Conservation (phyloP, 106 monocot species). For the Dendrobium chrysotoxum region DNA sequence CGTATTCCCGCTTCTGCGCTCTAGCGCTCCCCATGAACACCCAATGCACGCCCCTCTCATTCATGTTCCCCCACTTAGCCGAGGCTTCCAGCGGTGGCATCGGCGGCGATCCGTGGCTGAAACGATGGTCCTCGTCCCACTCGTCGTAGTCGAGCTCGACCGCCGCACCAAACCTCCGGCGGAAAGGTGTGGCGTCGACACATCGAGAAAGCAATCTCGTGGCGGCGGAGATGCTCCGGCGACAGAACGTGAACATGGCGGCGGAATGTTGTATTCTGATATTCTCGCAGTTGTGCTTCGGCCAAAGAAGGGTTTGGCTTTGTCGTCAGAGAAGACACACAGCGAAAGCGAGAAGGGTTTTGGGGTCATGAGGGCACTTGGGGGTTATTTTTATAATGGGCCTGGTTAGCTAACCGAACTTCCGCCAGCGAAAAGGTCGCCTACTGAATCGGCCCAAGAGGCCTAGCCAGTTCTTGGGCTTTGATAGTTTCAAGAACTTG, state of each 20-base stretch:
- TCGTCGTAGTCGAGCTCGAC: conserved; percentile 41
- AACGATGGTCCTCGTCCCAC: conserved; percentile 29
- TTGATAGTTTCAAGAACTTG: no score
- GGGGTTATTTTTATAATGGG: no score
- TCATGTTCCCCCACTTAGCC: conserved; percentile 34
- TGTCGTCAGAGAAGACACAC: not conserved
- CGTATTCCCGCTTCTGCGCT: conserved; percentile 60
- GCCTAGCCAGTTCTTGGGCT: no score
- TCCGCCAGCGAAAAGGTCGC: no score
- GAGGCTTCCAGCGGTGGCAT: not conserved
- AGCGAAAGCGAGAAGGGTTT: not conserved
- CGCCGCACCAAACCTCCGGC: conserved; percentile 20
- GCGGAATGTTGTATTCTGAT: not conserved
- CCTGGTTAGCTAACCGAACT: no score
- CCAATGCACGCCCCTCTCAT: conserved; percentile 72
- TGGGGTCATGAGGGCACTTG: no score
- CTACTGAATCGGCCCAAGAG: no score
- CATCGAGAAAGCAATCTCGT: conserved; percentile 10
- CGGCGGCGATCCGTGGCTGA: not conserved
- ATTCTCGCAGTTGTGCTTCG: not conserved
- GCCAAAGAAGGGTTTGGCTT: not conserved
- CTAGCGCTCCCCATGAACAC: conserved; percentile 84
- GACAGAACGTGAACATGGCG: conserved; percentile 4
- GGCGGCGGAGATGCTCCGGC: not conserved
- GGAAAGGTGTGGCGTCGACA: not conserved